These are phyloP conservation scores for Gracilaria gracilis DNA, from an alignment of 23 red algal genomes.

Conservation along the genomic window DNA sequence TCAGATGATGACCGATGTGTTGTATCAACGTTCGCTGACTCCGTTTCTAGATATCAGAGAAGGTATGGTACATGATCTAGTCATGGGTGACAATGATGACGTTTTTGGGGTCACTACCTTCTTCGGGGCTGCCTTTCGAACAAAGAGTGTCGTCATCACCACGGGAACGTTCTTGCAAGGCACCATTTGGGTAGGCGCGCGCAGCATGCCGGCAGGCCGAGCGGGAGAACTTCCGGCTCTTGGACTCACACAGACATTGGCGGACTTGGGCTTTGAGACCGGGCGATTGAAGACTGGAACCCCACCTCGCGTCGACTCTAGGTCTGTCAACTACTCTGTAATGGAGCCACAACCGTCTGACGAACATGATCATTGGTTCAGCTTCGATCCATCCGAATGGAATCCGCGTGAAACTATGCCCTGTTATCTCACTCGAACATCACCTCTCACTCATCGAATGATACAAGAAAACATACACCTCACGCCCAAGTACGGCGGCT, in stretches of 20 bases:
- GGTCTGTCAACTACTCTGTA: constrained; percentile 82
- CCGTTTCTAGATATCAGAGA: constrained; percentile 89
- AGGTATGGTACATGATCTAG: constrained; percentile 96
- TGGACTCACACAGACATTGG: constrained; percentile 91
- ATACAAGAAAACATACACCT: constrained; percentile 96
- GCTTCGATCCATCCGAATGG: constrained; percentile 96
- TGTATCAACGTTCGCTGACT: constrained; percentile 48
- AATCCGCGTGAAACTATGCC: constrained; percentile 75
- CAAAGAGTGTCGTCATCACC: constrained; percentile 85
- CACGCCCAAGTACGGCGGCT: constrained; percentile 98
- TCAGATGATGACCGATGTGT: constrained; percentile 84
- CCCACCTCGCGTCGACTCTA: constrained; percentile 87
- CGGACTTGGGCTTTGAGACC: constrained; percentile 90
- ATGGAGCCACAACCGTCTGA: constrained; percentile 95
- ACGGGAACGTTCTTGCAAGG: constrained; percentile 98
- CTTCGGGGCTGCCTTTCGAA: constrained; percentile 86
- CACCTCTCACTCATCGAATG: constrained; percentile 84
- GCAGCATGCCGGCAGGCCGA: constrained; percentile 93
- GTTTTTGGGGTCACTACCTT: constrained; percentile 84
- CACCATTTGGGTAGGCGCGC: constrained; percentile 96
- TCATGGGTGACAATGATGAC: constrained; percentile 80
- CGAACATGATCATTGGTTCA: constrained; percentile 97
- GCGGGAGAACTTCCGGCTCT: constrained; percentile 90
- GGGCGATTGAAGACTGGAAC: constrained; percentile 97
- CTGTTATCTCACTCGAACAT: constrained; percentile 98